Evolutionary conservation across 208 protist genomes (phyloP), one percentile per base, ranked within the genome.

Genomic region (Acanthamoeba triangularis): DNA sequence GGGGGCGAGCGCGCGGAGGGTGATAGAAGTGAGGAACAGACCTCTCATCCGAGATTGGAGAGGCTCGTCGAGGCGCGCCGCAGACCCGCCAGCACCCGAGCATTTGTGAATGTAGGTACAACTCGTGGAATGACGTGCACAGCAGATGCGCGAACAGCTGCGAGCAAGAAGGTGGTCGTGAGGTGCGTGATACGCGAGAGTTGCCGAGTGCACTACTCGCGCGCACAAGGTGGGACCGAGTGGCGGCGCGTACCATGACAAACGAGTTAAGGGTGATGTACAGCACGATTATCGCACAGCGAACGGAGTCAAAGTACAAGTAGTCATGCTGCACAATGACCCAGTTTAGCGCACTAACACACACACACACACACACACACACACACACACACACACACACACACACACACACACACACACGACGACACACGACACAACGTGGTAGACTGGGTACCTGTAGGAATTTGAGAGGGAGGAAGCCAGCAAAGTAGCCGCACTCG

Each of bases 401-500:
- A 23, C 8, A 6, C 30, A n/a, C 35, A 20, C 52, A 56, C 52
- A 20, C 18, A 85, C 76, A 56, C 35, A 52, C 13, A 85, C 10
- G 76, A 1, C 10, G 44, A 28, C 25, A 1, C n/a, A 91, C 84
- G 23, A 67, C 11, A 61, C 16, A 54, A 59, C 0, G 54, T 56
- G 52, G 52, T 11, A 23, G 47, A 65, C 25, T 25, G 23, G n/a
- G n/a, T 69, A 91, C 84, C 84, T 91, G 84, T 69, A 93, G n/a
- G 61, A 93, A 93, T 37, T 74, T 67, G 54, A 93, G 63, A 35
- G 87, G 87, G 0, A 93, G 87, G n/a, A 93, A 93, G 25, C 87
- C 87, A 37, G 87, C 87, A 93, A 93, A 76, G 61, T 93, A 93
- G 87, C 87, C 87, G 59, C 87, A 93, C 63, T 93, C 87, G 61